A percentile compares a stretch with the other conserved stretches of the same genome.
Evolutionary conservation across 495 filamentous ascomycete species (phyloP).

Genomic region (Gamarada debralockiae): DNA sequence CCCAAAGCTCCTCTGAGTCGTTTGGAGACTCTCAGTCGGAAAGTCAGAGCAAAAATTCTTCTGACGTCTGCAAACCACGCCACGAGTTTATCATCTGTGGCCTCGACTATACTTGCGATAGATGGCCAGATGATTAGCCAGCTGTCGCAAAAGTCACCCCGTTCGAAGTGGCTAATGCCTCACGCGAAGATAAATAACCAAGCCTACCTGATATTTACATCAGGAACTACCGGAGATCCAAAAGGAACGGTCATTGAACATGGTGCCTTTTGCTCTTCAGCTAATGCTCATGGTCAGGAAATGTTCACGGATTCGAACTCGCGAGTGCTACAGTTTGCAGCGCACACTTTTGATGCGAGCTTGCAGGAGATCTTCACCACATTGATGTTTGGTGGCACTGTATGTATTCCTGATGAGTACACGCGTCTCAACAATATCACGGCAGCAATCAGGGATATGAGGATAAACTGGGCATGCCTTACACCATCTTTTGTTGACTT

Average conservation of each 20-base stretch:
- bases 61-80: conserved; percentile 1
- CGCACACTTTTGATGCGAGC: conserved; percentile 62
- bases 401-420: conserved; percentile 42
- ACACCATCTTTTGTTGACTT: conserved; percentile 48
- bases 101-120: background rate
- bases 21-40: background rate
- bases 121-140: background rate
- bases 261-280: conserved; percentile 18
- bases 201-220: conserved; percentile 56
- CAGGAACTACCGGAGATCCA: conserved; percentile 57
- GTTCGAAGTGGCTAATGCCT: background rate
- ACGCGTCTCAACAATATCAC: conserved; percentile 35
- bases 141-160: background rate
- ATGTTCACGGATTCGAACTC: background rate
- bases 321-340: conserved; percentile 50
- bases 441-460: conserved; percentile 31
- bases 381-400: conserved; percentile 48
- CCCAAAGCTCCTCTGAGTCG: background rate
- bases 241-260: conserved; percentile 44
- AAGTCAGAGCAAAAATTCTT: conserved; percentile 5
- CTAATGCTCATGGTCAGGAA: background rate
- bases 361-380: conserved; percentile 64
- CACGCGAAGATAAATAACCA: conserved; percentile 13
- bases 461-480: conserved; percentile 28
- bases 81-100: background rate